These are phyloP conservation scores for Hyaloscypha finlandica DNA, from an alignment of 495 filamentous ascomycete genomes.

Conservation along the genomic window DNA sequence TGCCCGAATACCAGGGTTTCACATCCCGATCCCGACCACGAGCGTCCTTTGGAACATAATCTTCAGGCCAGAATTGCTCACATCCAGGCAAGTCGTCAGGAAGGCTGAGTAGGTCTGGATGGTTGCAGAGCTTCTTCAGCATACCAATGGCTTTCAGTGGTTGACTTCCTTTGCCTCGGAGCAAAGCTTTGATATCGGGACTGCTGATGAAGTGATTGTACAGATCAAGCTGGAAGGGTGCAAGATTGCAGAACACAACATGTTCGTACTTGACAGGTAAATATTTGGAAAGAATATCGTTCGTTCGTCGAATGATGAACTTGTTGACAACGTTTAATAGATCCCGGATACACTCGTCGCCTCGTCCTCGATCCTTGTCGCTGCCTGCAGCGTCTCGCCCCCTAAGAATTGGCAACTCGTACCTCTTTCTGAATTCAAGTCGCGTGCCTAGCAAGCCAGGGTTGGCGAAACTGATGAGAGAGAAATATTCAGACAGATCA, in stretches of 20 bases:
- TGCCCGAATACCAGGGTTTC: slow-evolving; percentile 95
- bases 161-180: slow-evolving; percentile 93
- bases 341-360: slow-evolving; percentile 81
- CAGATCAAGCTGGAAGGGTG: slow-evolving; percentile 86
- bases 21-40: slow-evolving; percentile 89
- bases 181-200: slow-evolving; percentile 88
- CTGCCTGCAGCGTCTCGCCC: slow-evolving; percentile 90
- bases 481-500: slow-evolving; percentile 95
- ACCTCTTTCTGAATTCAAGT: slow-evolving; percentile 92
- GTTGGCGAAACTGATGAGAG: slow-evolving; percentile 95
- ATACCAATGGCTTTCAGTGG: slow-evolving; percentile 95
- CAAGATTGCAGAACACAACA: slow-evolving; percentile 98
- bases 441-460: slow-evolving; percentile 87
- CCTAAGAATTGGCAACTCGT: slow-evolving; percentile 87
- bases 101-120: slow-evolving; percentile 89
- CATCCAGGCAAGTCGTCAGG: slow-evolving; percentile 84
- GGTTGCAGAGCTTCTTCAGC: slow-evolving; percentile 98
- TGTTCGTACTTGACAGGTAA: slow-evolving; percentile 99
- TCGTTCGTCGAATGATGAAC: slow-evolving; percentile 97
- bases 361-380: slow-evolving; percentile 78
- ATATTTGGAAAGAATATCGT: slow-evolving; percentile 98
- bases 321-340: slow-evolving; percentile 89
- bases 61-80: slow-evolving; percentile 80
- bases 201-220: slow-evolving; percentile 98
- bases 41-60: slow-evolving; percentile 84